Percentiles rank a stretch among this genome's conserved stretches.
phyloP scores from a whole-genome alignment of 2,329 filamentous ascomycete genomes.

The Blastomyces parvus region DNA sequence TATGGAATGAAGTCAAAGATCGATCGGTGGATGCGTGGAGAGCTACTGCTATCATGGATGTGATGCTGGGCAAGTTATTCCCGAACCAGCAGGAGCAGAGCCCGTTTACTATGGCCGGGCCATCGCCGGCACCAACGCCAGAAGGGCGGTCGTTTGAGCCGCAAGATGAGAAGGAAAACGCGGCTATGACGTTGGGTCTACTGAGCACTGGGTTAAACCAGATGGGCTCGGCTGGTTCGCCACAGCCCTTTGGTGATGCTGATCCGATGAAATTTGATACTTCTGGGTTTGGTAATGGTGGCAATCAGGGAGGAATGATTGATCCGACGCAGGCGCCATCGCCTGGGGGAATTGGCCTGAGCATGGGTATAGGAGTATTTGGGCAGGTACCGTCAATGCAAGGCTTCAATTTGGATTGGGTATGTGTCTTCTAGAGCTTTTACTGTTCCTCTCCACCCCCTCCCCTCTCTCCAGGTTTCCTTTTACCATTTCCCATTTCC shows the following conservation, averaged over 20 bases:
- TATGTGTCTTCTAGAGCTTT: slow-evolving; percentile 31
- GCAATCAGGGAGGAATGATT: slow-evolving; percentile 18
- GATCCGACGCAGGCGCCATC: slow-evolving; percentile 29
- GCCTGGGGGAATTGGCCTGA: slow-evolving; percentile 32
- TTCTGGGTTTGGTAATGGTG: not conserved
- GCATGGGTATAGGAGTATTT: slow-evolving; percentile 46
- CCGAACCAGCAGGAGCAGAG: not conserved
- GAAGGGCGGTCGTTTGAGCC: slow-evolving; percentile 24
- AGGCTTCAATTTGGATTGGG: slow-evolving; percentile 51
- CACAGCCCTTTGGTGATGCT: slow-evolving; percentile 24
- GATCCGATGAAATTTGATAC: slow-evolving; percentile 20
- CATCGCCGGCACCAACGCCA: not conserved
- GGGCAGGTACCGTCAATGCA: slow-evolving; percentile 47
- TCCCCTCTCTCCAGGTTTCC: not conserved
- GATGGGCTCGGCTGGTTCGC: slow-evolving; percentile 25
- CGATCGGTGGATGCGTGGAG: slow-evolving; percentile 85
- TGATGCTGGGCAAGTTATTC: slow-evolving; percentile 69
- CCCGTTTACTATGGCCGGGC: slow-evolving; percentile 8
- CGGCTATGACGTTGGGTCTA: slow-evolving; percentile 62
- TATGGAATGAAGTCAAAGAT: slow-evolving; percentile 71
- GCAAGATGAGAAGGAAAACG: slow-evolving; percentile 52
- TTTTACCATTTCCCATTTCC: not conserved
- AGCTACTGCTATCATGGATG: slow-evolving; percentile 65
- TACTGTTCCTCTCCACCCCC: not conserved
- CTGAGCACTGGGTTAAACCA: slow-evolving; percentile 55